Percentiles rank a stretch among this genome's conserved stretches.
phyloP scores from a whole-genome alignment of 2,329 filamentous ascomycete genomes.

The Exophiala sp. region DNA sequence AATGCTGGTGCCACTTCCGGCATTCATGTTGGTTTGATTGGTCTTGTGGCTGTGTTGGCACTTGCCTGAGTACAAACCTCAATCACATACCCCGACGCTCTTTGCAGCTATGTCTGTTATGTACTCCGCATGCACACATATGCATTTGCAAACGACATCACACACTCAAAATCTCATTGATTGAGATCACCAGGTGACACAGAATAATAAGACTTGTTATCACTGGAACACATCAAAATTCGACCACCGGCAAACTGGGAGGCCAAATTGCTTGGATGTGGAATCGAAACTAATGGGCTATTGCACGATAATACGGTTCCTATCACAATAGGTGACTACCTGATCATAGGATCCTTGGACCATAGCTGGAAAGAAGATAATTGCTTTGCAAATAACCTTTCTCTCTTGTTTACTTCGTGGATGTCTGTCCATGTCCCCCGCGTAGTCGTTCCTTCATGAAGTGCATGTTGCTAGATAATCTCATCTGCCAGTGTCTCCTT shows the following conservation, averaged over 20 bases:
- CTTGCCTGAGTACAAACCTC: constrained; percentile 14
- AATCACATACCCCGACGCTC: constrained; percentile 21
- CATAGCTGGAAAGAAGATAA: constrained; percentile 4
- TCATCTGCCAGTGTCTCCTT: too few relatives aligned
- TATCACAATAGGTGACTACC: constrained; percentile 6
- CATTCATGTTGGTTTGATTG: constrained; percentile 70
- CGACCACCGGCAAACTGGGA: constrained; percentile 3
- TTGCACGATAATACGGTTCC: constrained; percentile 14
- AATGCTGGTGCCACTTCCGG: constrained; percentile 67
- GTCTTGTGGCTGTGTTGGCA: constrained; percentile 24
- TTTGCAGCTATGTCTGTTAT: constrained; percentile 25
- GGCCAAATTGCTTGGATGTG: constrained; percentile 12
- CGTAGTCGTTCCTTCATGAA: neutral
- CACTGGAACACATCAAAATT: constrained; percentile 3
- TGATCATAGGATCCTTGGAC: constrained; percentile 16
- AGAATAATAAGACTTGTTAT: constrained; percentile 11
- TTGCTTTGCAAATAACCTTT: neutral
- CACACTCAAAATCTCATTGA: constrained; percentile 11
- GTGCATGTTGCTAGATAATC: too few relatives aligned
- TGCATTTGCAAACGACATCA: constrained; percentile 17
- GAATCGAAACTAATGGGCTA: constrained; percentile 12
- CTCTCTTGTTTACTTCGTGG: neutral
- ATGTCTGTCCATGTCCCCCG: neutral
- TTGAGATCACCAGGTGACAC: constrained; percentile 11
- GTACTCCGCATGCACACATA: constrained; percentile 20